A percentile compares a stretch with the other conserved stretches of the same genome.
Evolutionary conservation across 768 basidiomycete species (phyloP).

Genomic region (Tulasnella sp.): DNA sequence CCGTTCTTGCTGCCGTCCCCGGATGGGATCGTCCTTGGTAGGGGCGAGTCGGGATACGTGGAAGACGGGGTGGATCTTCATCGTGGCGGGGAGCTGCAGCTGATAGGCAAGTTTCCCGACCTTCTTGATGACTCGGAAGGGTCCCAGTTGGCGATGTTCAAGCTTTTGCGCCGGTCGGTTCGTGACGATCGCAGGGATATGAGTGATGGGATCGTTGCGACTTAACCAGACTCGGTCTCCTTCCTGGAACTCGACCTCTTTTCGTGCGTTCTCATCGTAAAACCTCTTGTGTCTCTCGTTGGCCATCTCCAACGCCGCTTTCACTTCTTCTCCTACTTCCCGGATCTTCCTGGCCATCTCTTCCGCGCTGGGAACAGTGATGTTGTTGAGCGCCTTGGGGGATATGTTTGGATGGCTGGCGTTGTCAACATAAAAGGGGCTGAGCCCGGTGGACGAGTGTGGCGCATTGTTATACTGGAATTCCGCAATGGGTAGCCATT

Average conservation of each 20-base stretch:
- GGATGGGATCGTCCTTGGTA: neutral
- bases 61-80: conserved; percentile 28
- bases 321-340: neutral
- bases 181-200: conserved; percentile 16
- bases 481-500: conserved; percentile 21
- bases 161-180: conserved; percentile 26
- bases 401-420: neutral
- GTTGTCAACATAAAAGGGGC: conserved; percentile 25
- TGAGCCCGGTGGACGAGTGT: conserved; percentile 24
- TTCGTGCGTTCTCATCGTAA: conserved; percentile 21
- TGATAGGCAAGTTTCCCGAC: conserved; percentile 26
- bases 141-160: conserved; percentile 26
- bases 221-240: conserved; percentile 24
- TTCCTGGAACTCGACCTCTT: conserved; percentile 20
- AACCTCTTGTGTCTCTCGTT: conserved; percentile 23
- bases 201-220: conserved; percentile 21
- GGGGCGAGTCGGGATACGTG: conserved; percentile 23
- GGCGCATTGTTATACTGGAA: conserved; percentile 28
- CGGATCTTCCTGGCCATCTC: conserved; percentile 1
- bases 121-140: conserved; percentile 26
- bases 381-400: no score
- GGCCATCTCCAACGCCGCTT: conserved; percentile 18
- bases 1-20: no score
- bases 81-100: conserved; percentile 25
- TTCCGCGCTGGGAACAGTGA: neutral